Evolutionary conservation across 441 rosid genomes (phyloP).

Genomic region (Erodium chrysanthum): DNA sequence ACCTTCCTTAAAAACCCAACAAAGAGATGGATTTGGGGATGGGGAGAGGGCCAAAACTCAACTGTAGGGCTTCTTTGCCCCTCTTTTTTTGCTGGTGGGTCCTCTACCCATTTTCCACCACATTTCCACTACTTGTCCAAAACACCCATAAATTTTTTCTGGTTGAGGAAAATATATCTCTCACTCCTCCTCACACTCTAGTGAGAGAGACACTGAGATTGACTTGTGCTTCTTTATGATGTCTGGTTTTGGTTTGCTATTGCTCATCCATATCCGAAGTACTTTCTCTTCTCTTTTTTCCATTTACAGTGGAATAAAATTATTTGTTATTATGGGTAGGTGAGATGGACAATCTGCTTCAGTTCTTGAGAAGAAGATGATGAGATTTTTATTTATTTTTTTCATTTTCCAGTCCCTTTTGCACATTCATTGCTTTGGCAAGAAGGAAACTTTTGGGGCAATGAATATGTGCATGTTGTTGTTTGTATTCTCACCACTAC

Average conservation of each 20-base stretch:
- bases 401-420: neutral
- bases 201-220: neutral
- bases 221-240: neutral
- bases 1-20: neutral
- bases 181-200: neutral
- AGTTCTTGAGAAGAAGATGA: neutral
- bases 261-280: neutral
- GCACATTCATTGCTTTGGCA: neutral
- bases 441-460: neutral
- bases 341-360: too few relatives aligned
- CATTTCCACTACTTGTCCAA: slow-evolving; percentile 7
- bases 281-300: neutral
- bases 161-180: neutral
- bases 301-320: neutral
- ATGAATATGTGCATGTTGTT: neutral
- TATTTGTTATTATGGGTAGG: neutral
- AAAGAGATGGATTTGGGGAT: neutral
- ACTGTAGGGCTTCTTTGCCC: slow-evolving; percentile 1
- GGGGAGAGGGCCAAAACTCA: neutral
- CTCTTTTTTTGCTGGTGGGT: slow-evolving; percentile 2
- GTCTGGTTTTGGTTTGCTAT: neutral
- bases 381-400: too few relatives aligned
- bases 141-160: neutral
- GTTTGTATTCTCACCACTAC: neutral
- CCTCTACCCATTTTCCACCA: slow-evolving; percentile 5